A percentile compares a stretch with the other conserved stretches of the same genome.
Conservation (phyloP, 2,329 filamentous ascomycete genomes). For the Alternaria rosae region DNA sequence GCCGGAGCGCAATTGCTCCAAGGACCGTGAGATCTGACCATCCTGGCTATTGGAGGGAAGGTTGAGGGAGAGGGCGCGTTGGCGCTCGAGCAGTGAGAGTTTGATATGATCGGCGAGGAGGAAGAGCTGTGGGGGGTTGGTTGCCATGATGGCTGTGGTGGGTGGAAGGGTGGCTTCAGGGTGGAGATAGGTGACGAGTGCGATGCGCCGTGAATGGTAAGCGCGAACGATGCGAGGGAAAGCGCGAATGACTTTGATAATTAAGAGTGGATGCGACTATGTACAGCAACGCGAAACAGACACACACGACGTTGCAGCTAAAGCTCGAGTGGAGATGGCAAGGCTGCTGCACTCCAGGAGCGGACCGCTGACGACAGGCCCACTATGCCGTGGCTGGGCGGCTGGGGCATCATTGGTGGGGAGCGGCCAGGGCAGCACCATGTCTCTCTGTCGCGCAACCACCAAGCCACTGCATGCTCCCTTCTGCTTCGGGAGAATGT, state of each 20-base stretch:
- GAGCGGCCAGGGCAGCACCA: not conserved
- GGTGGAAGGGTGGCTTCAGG: conserved; percentile 10
- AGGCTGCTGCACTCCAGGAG: conserved; percentile 22
- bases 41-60: conserved; percentile 83
- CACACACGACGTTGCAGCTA: conserved; percentile 2
- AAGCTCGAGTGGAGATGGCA: conserved; percentile 8
- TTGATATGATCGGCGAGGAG: conserved; percentile 97
- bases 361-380: conserved; percentile 23
- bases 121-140: conserved; percentile 76
- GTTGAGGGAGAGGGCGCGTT: conserved; percentile 82
- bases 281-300: not conserved
- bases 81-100: conserved; percentile 88
- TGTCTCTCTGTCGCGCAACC: conserved; percentile 32
- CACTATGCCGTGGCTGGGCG: conserved; percentile 3
- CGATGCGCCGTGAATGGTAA: conserved; percentile 11
- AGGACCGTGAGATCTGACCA: conserved; percentile 84
- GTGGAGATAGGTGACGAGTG: too few relatives aligned
- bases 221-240: conserved; percentile 3
- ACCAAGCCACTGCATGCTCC: conserved; percentile 21
- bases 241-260: not conserved
- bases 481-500: conserved; percentile 20
- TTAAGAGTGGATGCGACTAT: not conserved
- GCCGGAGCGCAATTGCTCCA: conserved; percentile 85
- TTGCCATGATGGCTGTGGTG: conserved; percentile 38
- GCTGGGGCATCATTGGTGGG: not conserved